Conservation (phyloP, 2,329 filamentous ascomycete genomes). For the Xylariaceae sp. region DNA sequence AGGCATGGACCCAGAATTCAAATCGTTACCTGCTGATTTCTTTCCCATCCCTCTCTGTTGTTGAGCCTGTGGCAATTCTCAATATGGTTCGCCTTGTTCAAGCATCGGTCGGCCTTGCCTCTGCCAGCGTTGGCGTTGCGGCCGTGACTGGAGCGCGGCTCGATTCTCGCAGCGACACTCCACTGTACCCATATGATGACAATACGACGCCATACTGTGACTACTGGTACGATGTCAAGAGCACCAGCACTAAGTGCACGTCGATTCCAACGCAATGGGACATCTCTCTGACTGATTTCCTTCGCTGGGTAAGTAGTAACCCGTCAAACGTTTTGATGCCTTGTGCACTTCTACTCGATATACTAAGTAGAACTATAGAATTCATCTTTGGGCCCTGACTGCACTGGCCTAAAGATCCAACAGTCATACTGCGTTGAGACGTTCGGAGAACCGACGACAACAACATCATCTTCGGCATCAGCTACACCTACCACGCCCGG, state of each 20-base stretch:
- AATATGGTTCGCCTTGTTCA: neutral
- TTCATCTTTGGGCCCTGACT: slow-evolving; percentile 1
- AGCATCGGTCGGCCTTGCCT: neutral
- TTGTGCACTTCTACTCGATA: neutral
- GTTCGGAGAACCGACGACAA: slow-evolving; percentile 1
- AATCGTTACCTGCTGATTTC: too few species aligned
- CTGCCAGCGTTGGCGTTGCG: neutral
- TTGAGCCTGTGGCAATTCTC: neutral
- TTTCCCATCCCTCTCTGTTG: neutral
- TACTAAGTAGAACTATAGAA: slow-evolving; percentile 1
- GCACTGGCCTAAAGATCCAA: neutral
- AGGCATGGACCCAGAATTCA: too few species aligned
- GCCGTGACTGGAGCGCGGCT: neutral
- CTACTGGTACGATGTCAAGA: slow-evolving; percentile 1
- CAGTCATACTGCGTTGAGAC: slow-evolving; percentile 5
- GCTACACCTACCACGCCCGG: too few species aligned
- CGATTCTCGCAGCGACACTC: neutral
- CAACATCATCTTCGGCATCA: neutral
- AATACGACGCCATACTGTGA: slow-evolving; percentile 1
- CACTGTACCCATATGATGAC: neutral
- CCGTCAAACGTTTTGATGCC: neutral
- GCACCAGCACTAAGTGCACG: slow-evolving; percentile 1
- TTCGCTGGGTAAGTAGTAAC: slow-evolving; percentile 3
- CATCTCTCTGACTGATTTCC: slow-evolving; percentile 1
- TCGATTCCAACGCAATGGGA: neutral